Evolutionary conservation across 2,329 filamentous ascomycete genomes (phyloP), one percentile per base, ranked within the genome.

Genomic region (Monosporascus sp.): DNA sequence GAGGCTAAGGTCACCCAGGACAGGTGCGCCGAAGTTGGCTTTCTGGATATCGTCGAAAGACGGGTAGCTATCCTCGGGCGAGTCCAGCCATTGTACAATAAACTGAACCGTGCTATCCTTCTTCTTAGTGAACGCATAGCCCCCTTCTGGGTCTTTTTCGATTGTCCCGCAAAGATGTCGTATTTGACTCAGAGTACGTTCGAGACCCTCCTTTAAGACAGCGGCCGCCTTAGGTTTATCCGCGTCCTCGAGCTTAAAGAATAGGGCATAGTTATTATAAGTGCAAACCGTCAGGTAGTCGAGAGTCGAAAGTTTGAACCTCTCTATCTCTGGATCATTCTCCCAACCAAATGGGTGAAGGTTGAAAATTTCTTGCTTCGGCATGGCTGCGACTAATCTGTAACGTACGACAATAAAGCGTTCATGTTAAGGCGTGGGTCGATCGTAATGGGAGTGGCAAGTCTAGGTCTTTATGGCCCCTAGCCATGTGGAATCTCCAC

Each of bases 21-120:
- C 49, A 1, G 57, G 54, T 0, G 66, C 56, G 20, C 57, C 59
- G 51, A 72, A 75, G 50, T 74, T 58, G 1, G 57, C 54, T 20
- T 62, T 59, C 22, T 72, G 65, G 6, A 75, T 61, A 5, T 72
- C 70, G 2, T 68, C 61, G n/a, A 75, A 64, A 0, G 71, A 70
- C 0, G 72, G 71, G 31, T 68, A 69, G 42, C 47, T 31, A 14
- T 68, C 61, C 1, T 66, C 62, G 0, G 65, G 59, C 0, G 54
- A 37, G 47, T 74, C 71, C 1, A 74, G 66, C 58, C 65, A 67
- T 47, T 74, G 68, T 0, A 73, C 60, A 4, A 68, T 22, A 17
- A 73, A 65, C 5, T 57, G 47, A 2, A 70, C 64, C 0, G 67
- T 70, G 50, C 60, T 66, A 6, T 68, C 59, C 31, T 54, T 63